Evolutionary conservation across 2,329 filamentous ascomycete genomes (phyloP).

Genomic region (Colletotrichum ledebouriae): DNA sequence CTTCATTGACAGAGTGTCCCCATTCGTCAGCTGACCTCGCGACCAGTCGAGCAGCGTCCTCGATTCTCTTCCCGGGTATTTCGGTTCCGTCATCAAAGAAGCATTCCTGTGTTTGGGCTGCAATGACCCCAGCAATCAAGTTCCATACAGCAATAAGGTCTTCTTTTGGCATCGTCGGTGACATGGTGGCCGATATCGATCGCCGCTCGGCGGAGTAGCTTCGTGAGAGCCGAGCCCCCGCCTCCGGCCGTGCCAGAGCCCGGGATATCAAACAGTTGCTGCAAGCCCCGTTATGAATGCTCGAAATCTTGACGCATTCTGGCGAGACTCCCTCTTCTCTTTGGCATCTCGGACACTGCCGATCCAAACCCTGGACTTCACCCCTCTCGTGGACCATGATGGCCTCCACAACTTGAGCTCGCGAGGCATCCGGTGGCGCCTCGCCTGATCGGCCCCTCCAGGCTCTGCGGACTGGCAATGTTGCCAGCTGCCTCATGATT

Average conservation of each 20-base stretch:
- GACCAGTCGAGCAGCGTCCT: constrained; percentile 46
- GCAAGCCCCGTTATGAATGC: constrained; percentile 41
- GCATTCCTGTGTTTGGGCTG: constrained; percentile 94
- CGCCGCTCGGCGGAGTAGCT: constrained; percentile 37
- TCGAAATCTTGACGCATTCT: constrained; percentile 46
- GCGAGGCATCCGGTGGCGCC: constrained; percentile 14
- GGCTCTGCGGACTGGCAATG: constrained; percentile 22
- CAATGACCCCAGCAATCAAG: constrained; percentile 80
- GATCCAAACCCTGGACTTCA: constrained; percentile 38
- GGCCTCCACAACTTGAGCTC: constrained; percentile 42
- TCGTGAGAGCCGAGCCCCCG: constrained; percentile 18
- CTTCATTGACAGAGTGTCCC: constrained; percentile 41
- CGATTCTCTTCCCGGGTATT: constrained; percentile 46
- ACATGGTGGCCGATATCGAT: constrained; percentile 42
- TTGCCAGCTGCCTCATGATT: not conserved
- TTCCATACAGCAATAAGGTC: constrained; percentile 48
- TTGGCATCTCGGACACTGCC: constrained; percentile 45
- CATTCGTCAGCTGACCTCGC: constrained; percentile 47
- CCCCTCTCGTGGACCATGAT: constrained; percentile 48
- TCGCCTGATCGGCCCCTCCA: constrained; percentile 14
- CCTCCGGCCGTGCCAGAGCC: constrained; percentile 23
- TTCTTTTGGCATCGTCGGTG: constrained; percentile 42
- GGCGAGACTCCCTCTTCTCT: constrained; percentile 45
- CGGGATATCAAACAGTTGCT: constrained; percentile 48
- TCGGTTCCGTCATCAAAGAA: constrained; percentile 74